Base-by-base conservation (phyloP, 805 yeast genomes). In the Metschnikowia dekortorum region DNA sequence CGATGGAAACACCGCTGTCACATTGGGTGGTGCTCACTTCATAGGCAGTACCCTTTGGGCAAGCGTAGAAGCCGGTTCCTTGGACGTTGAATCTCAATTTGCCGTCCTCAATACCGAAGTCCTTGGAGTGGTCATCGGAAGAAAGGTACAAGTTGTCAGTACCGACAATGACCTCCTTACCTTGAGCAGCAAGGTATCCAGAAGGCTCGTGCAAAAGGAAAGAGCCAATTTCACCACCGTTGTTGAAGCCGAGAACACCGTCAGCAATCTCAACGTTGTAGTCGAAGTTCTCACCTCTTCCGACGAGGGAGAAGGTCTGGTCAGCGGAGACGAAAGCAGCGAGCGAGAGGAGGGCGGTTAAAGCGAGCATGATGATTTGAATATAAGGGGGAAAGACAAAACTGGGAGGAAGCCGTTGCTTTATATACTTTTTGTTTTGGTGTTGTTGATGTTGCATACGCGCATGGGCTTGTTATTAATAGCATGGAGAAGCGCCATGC, bases 281-380 rank as follows among this genome's bases (percentile, higher is more conserved):
- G 48, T 58, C 50, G 53, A 65, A 53, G 40, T 52, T 50, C 16
- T 44, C 56, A 53, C 71, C 71, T n/a, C 39, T 28, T 30, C 71
- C 71, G 34, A 59, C 49, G 45, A 68, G 61, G 39, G 54, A 47
- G 59, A 67, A 63, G 42, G 63, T 52, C 51, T 64, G 63, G 61
- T 68, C 72, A 44, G 71, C 72, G 36, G 56, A 53, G 48, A 61
- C 64, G 47, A 46, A 49, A 31, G 67, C 55, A 43, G 67, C 66
- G 43, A 65, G 56, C 38, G 67, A 48, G 31, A 60, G 47, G 43
- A 64, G 51, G 41, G 65, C 47, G 30, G 55, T 46, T 8, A 48
- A 18, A 43, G 52, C 53, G 48, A 53, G 45, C 56, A 53, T 53
- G 41, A 34, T 44, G 13, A 13, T 22, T 4, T 18, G 41, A 28